These are phyloP conservation scores for Westerdykella sp. DNA, from an alignment of 2,329 filamentous ascomycete species.

Conservation along the genomic window DNA sequence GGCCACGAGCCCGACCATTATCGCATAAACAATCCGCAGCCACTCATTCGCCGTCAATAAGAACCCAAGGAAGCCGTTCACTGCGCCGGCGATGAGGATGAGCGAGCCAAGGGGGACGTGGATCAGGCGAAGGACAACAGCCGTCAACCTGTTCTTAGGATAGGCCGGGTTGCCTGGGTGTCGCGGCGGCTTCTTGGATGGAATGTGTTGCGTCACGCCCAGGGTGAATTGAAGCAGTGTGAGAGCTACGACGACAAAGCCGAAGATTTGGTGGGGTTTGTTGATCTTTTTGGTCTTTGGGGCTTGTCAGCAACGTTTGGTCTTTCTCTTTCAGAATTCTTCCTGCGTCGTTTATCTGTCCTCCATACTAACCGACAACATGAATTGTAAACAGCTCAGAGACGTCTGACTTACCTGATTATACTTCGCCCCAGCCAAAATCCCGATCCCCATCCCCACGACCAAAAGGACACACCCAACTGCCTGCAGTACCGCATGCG, in stretches of 20 bases:
- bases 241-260: constrained; percentile 9
- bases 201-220: constrained; percentile 12
- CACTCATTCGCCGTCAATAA: constrained; percentile 8
- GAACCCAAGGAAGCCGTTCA: constrained; percentile 19
- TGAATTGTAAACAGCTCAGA: not conserved
- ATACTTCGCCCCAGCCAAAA: constrained; percentile 50
- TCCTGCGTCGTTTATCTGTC: too few relatives aligned
- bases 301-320: not conserved
- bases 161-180: constrained; percentile 3
- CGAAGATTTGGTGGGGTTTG: constrained; percentile 31
- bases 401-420: constrained; percentile 46
- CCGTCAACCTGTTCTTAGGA: not conserved
- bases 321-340: too few relatives aligned
- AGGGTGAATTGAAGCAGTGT: constrained; percentile 13
- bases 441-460: constrained; percentile 48
- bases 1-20: constrained; percentile 11
- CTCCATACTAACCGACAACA: not conserved
- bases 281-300: constrained; percentile 49
- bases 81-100: constrained; percentile 12
- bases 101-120: constrained; percentile 13
- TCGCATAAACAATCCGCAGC: constrained; percentile 11
- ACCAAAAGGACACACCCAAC: constrained; percentile 47
- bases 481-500: constrained; percentile 51
- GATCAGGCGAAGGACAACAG: constrained; percentile 7
- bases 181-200: constrained; percentile 7